Evolutionary conservation across 2,329 filamentous ascomycete genomes (phyloP).

Genomic region (Cladosporium velox): DNA sequence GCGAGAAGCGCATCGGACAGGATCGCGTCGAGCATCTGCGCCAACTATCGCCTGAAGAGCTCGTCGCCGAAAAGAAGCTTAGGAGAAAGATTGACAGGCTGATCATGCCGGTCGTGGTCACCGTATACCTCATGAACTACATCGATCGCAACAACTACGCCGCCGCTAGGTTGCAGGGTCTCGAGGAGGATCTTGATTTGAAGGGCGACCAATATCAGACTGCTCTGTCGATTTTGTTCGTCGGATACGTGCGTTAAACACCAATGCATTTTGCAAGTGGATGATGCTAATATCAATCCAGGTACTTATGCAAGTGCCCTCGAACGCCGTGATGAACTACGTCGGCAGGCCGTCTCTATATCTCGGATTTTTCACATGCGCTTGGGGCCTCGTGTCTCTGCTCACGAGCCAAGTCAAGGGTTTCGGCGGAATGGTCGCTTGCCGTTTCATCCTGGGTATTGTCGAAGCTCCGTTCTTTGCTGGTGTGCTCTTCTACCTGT

Average conservation of each 20-base stretch:
- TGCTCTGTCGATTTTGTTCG: slow-evolving; percentile 48
- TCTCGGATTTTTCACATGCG: slow-evolving; percentile 36
- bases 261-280: not conserved
- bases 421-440: slow-evolving; percentile 41
- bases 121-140: slow-evolving; percentile 54
- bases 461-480: slow-evolving; percentile 49
- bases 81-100: slow-evolving; percentile 71
- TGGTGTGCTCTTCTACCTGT: slow-evolving; percentile 51
- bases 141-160: slow-evolving; percentile 60
- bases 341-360: slow-evolving; percentile 38
- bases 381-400: slow-evolving; percentile 40
- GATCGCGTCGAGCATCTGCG: slow-evolving; percentile 30
- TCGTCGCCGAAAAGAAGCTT: slow-evolving; percentile 55
- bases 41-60: slow-evolving; percentile 35
- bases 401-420: slow-evolving; percentile 38
- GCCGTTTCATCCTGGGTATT: slow-evolving; percentile 44
- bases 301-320: slow-evolving; percentile 40
- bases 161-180: slow-evolving; percentile 64
- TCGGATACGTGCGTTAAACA: slow-evolving; percentile 35
- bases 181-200: slow-evolving; percentile 62
- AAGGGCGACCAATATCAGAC: slow-evolving; percentile 46
- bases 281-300: not conserved
- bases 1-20: slow-evolving; percentile 13
- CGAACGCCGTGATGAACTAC: slow-evolving; percentile 41
- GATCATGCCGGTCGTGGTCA: slow-evolving; percentile 68